phyloP scores from a whole-genome alignment of 2,329 filamentous ascomycete genomes.

The Diaporthe eres region DNA sequence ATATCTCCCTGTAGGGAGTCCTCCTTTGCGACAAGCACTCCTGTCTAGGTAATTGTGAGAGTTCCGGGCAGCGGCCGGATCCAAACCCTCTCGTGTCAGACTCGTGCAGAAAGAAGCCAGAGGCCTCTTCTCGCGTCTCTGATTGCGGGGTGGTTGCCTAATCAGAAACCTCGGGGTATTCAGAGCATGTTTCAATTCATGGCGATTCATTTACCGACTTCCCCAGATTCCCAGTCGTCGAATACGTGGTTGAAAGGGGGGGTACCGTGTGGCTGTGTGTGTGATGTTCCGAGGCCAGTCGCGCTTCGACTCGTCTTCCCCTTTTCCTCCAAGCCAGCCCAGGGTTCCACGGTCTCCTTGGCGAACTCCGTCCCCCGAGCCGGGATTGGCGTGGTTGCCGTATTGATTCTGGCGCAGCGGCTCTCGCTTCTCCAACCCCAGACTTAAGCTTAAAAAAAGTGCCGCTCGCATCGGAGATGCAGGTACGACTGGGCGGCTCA shows the following conservation, averaged over 20 bases:
- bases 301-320: slow-evolving; percentile 21
- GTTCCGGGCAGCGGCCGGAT: background rate
- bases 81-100: slow-evolving; percentile 1
- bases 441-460: background rate
- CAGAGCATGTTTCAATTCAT: slow-evolving; percentile 9
- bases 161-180: background rate
- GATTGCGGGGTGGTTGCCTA: background rate
- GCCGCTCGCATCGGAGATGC: slow-evolving; percentile 20
- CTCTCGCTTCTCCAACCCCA: background rate
- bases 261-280: background rate
- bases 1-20: background rate
- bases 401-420: background rate
- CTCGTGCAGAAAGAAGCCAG: background rate
- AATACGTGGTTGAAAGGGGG: background rate
- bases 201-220: background rate
- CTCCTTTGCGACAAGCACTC: background rate
- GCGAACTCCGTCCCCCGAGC: slow-evolving; percentile 4
- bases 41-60: background rate
- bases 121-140: slow-evolving; percentile 1
- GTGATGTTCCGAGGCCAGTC: background rate
- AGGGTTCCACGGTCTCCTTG: slow-evolving; percentile 16
- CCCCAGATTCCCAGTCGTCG: background rate
- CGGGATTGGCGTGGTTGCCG: background rate
- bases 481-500: slow-evolving; percentile 33
- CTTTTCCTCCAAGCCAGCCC: slow-evolving; percentile 5